These are phyloP conservation scores for Capronia americana DNA, from an alignment of 2,329 filamentous ascomycete genomes.

Conservation along the genomic window DNA sequence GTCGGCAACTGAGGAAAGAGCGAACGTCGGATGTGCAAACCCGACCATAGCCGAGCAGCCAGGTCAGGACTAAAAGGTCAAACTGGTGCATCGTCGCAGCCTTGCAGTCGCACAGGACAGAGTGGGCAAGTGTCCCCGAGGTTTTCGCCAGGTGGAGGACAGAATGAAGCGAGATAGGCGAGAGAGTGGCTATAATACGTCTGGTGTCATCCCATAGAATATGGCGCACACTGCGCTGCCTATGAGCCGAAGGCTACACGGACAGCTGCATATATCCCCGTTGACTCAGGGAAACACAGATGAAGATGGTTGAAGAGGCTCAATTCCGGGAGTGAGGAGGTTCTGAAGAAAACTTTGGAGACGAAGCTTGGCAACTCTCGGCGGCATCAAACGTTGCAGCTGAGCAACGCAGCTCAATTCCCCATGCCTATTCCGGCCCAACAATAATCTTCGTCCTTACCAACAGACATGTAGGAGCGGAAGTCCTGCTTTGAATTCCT, in stretches of 20 bases:
- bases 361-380: neutral
- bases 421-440: neutral
- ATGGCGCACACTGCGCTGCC: neutral
- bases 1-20: conserved; percentile 6
- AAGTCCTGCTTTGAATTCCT: neutral
- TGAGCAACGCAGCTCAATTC: neutral
- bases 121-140: neutral
- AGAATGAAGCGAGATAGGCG: neutral
- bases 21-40: neutral
- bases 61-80: neutral
- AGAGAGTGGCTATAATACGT: neutral
- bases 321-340: neutral
- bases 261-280: neutral
- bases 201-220: neutral
- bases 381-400: neutral
- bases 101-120: neutral
- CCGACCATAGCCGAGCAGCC: neutral
- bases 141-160: neutral
- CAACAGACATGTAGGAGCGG: neutral
- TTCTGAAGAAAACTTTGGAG: neutral
- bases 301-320: neutral
- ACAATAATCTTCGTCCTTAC: neutral
- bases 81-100: neutral
- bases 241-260: neutral
- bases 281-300: neutral